These are phyloP conservation scores for Tylopilus intermedius DNA, from an alignment of 768 basidiomycete genomes.

Conservation along the genomic window DNA sequence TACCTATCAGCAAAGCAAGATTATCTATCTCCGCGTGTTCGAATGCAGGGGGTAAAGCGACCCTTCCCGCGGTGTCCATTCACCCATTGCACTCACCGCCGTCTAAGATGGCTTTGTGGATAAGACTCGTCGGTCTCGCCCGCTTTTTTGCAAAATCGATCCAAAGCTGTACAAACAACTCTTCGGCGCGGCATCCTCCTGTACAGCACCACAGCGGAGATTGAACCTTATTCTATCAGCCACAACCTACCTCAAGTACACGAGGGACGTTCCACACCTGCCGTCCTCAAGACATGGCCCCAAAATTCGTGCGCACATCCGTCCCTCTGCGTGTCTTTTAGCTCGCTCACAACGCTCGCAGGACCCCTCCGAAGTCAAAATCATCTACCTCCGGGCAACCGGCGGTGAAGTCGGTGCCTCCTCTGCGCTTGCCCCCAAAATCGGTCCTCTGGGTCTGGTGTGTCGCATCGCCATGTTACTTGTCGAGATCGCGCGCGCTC, in stretches of 20 bases:
- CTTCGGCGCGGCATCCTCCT: conserved; percentile 33
- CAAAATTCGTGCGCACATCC: conserved; percentile 59
- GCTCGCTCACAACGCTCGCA: conserved; percentile 28
- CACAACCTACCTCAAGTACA: conserved; percentile 10
- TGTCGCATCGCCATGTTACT: conserved; percentile 28
- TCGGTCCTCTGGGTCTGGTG: conserved; percentile 99
- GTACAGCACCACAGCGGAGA: conserved; percentile 53
- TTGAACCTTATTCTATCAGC: conserved; percentile 49
- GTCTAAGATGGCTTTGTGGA: conserved; percentile 24
- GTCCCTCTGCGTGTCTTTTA: background rate
- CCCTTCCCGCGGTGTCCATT: conserved; percentile 68
- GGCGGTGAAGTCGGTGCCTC: conserved; percentile 99
- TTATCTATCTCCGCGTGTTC: conserved; percentile 79
- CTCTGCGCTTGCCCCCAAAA: conserved; percentile 97
- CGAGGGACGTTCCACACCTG: conserved; percentile 1
- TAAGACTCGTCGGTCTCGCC: background rate
- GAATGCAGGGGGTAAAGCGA: conserved; percentile 78
- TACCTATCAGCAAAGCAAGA: conserved; percentile 87
- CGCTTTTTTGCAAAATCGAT: conserved; percentile 3
- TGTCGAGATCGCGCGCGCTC: conserved; percentile 4
- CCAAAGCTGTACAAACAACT: conserved; percentile 37
- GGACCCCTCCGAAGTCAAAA: conserved; percentile 98
- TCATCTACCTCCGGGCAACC: conserved; percentile 96
- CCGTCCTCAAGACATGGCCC: conserved; percentile 54
- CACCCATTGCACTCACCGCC: conserved; percentile 66